These are phyloP conservation scores for Kalmusia sp. DNA, from an alignment of 2,329 filamentous ascomycete genomes.

Conservation along the genomic window DNA sequence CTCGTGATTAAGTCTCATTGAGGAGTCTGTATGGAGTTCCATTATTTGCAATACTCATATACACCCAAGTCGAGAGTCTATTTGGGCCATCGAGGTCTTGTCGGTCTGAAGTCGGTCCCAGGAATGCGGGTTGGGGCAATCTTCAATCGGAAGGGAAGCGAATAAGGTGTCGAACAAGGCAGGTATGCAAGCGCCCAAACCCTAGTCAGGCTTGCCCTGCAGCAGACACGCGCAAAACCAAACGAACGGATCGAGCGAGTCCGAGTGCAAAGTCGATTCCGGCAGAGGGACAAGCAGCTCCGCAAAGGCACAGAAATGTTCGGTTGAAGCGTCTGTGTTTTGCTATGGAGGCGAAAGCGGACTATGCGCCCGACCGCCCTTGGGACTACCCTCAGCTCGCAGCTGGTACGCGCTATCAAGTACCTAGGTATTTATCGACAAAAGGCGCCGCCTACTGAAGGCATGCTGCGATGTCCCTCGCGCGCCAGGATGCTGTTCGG, in stretches of 20 bases:
- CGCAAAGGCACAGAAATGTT: constrained; percentile 50
- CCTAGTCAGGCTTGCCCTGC: constrained; percentile 23
- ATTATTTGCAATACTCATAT: neutral
- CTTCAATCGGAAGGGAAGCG: constrained; percentile 33
- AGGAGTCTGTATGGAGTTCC: too few relatives aligned
- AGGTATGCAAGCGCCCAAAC: constrained; percentile 21
- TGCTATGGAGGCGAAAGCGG: constrained; percentile 76
- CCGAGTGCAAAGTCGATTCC: constrained; percentile 33
- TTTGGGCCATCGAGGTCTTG: neutral
- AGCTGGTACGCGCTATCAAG: constrained; percentile 69
- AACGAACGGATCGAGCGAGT: constrained; percentile 20
- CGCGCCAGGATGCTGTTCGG: constrained; percentile 40
- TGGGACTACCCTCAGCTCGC: constrained; percentile 56
- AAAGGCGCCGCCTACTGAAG: constrained; percentile 64
- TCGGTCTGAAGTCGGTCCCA: neutral
- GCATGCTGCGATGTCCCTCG: constrained; percentile 43
- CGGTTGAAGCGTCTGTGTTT: constrained; percentile 59
- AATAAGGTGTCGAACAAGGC: constrained; percentile 21
- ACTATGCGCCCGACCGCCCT: constrained; percentile 51
- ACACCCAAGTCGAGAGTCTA: neutral
- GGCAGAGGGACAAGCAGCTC: constrained; percentile 38
- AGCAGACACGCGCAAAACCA: constrained; percentile 31
- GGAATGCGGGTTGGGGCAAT: constrained; percentile 14
- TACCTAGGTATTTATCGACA: constrained; percentile 67
- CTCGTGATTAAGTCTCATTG: too few relatives aligned